Percentiles rank a stretch among this genome's conserved stretches.
phyloP scores from a whole-genome alignment of 2,329 filamentous ascomycete genomes.

The Aspergillus sp. region DNA sequence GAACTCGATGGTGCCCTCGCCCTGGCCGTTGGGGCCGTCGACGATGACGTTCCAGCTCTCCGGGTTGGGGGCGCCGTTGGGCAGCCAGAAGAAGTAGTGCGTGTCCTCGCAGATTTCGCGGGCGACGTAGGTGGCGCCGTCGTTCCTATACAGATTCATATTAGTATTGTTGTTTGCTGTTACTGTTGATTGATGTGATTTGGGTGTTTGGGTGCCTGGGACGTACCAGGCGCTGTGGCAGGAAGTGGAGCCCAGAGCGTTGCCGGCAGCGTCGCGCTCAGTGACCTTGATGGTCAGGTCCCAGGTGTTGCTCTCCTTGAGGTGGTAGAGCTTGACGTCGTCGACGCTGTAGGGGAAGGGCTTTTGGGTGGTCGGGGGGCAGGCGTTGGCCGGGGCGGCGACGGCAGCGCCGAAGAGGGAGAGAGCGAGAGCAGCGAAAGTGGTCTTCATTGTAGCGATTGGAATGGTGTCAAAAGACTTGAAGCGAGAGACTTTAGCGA shows the following conservation, averaged over 20 bases:
- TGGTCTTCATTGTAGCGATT: conserved; percentile 9
- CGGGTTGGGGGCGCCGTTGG: conserved; percentile 5
- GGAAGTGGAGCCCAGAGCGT: background rate
- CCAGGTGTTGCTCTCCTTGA: conserved; percentile 14
- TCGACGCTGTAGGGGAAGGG: conserved; percentile 14
- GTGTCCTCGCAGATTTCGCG: conserved; percentile 8
- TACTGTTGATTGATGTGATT: background rate
- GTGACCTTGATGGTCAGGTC: conserved; percentile 9
- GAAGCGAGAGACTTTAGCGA: background rate
- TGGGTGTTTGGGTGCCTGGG: background rate
- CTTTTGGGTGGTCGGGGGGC: background rate
- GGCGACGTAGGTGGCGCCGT: conserved; percentile 5
- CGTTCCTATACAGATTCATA: background rate
- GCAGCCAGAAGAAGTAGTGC: conserved; percentile 9
- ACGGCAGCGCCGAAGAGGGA: conserved; percentile 1
- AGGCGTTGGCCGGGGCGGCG: background rate
- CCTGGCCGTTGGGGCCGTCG: conserved; percentile 5
- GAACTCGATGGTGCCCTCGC: conserved; percentile 1
- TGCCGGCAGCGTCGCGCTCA: background rate
- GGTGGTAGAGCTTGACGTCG: conserved; percentile 12
- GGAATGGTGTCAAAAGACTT: background rate
- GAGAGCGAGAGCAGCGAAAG: conserved; percentile 2
- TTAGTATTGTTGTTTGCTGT: background rate
- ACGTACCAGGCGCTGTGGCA: conserved; percentile 11
- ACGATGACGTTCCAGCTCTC: conserved; percentile 8